Evolutionary conservation across 2,329 filamentous ascomycete genomes (phyloP).

Genomic region (Neoascochyta sp.): DNA sequence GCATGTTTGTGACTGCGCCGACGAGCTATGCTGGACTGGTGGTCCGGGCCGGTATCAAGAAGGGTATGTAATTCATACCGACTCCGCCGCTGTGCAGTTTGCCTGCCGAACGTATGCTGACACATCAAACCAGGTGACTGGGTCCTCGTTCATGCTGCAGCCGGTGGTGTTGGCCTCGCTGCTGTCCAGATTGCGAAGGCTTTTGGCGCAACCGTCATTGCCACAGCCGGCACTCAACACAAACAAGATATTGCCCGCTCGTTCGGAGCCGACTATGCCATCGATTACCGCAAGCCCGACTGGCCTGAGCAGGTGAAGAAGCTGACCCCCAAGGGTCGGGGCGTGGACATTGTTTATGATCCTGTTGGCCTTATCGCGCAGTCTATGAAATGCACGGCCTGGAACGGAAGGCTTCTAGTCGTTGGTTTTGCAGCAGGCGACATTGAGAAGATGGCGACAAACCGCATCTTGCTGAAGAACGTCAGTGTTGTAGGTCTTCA

Average conservation of each 20-base stretch:
- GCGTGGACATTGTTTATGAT: conserved; percentile 93
- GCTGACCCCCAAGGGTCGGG: conserved; percentile 66
- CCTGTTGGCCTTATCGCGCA: conserved; percentile 86
- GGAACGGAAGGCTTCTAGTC: conserved; percentile 84
- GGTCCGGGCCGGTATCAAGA: conserved; percentile 68
- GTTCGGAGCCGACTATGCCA: conserved; percentile 79
- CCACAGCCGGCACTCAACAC: conserved; percentile 75
- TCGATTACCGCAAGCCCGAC: conserved; percentile 68
- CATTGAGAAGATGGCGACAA: conserved; percentile 90
- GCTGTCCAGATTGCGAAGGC: conserved; percentile 95
- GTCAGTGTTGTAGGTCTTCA: conserved; percentile 85
- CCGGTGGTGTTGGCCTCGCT: conserved; percentile 84
- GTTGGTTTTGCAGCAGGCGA: conserved; percentile 83
- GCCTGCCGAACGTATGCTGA: no score
- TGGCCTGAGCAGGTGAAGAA: conserved; percentile 69
- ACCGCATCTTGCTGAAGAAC: conserved; percentile 90
- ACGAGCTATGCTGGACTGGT: conserved; percentile 85
- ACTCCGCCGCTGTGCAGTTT: no score
- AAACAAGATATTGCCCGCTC: conserved; percentile 75
- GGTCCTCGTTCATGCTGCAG: conserved; percentile 88
- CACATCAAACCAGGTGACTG: conserved; percentile 78
- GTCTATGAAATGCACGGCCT: conserved; percentile 86
- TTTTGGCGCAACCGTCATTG: conserved; percentile 85
- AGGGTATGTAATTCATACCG: conserved; percentile 42
- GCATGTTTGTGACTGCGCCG: conserved; percentile 86